phyloP scores from a whole-genome alignment of 495 filamentous ascomycete species.

The Xylaria cubensis region DNA sequence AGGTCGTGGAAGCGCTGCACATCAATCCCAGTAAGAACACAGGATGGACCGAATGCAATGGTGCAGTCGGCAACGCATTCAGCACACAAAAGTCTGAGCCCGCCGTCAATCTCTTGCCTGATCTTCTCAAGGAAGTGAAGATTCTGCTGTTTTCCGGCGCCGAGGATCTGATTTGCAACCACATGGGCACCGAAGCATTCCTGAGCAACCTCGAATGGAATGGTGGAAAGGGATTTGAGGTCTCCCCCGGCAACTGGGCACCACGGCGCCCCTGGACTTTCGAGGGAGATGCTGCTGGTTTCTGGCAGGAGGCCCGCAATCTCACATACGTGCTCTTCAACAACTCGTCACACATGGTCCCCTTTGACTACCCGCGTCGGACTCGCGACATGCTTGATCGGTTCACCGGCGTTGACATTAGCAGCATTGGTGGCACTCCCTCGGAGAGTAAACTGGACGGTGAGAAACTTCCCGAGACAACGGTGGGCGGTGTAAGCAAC shows the following conservation, averaged over 20 bases:
- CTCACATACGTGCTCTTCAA: conserved; percentile 95
- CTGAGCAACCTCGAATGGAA: conserved; percentile 94
- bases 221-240: conserved; percentile 87
- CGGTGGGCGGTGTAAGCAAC: conserved; percentile 77
- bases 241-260: conserved; percentile 88
- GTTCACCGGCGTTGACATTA: conserved; percentile 93
- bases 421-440: conserved; percentile 83
- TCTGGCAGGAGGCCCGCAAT: conserved; percentile 93
- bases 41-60: conserved; percentile 92
- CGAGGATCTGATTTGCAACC: conserved; percentile 95
- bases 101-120: conserved; percentile 75
- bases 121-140: conserved; percentile 74
- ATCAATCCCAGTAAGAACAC: conserved; percentile 79
- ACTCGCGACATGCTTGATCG: conserved; percentile 96
- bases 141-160: conserved; percentile 91
- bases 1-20: conserved; percentile 81
- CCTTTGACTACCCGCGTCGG: conserved; percentile 87
- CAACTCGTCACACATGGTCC: conserved; percentile 97
- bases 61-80: conserved; percentile 75
- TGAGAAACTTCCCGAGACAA: conserved; percentile 83
- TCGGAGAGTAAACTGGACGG: conserved; percentile 89
- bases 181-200: conserved; percentile 89
- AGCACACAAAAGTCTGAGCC: conserved; percentile 70
- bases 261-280: conserved; percentile 93
- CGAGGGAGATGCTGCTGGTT: conserved; percentile 86